Conservation (phyloP, 2,329 filamentous ascomycete genomes). For the Neoascochyta sp. region DNA sequence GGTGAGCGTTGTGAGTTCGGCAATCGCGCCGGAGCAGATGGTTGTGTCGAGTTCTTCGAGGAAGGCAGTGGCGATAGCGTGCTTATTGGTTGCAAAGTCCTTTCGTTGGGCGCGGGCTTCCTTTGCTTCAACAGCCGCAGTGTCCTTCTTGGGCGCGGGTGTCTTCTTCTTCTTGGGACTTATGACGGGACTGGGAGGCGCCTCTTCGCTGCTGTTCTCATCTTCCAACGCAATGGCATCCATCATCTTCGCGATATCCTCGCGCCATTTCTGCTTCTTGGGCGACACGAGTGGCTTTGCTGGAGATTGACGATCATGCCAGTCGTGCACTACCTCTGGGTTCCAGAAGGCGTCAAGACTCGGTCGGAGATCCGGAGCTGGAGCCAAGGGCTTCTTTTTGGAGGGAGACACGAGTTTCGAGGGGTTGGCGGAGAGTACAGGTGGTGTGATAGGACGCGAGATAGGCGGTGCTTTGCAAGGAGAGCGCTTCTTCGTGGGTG, state of each 20-base stretch:
- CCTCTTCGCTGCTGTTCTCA: conserved; percentile 17
- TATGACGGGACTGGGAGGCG: conserved; percentile 16
- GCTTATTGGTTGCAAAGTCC: conserved; percentile 60
- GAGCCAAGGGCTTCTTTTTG: conserved; percentile 32
- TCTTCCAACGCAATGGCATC: conserved; percentile 22
- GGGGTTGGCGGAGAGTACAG: conserved; percentile 23
- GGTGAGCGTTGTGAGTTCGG: conserved; percentile 56
- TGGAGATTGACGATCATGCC: conserved; percentile 37
- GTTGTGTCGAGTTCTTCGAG: conserved; percentile 64
- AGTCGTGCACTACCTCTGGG: conserved; percentile 35
- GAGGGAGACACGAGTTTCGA: conserved; percentile 38
- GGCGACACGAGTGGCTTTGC: conserved; percentile 34
- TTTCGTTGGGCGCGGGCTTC: conserved; percentile 43
- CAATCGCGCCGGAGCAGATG: conserved; percentile 60
- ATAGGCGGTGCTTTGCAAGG: conserved; percentile 33
- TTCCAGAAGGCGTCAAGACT: conserved; percentile 41
- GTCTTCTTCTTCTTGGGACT: conserved; percentile 16
- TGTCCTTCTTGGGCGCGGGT: conserved; percentile 6
- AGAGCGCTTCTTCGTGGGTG: conserved; percentile 31
- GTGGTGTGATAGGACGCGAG: conserved; percentile 31
- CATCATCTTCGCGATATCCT: conserved; percentile 27
- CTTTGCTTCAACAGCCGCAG: conserved; percentile 13
- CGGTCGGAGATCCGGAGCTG: conserved; percentile 28
- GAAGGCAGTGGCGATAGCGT: conserved; percentile 61
- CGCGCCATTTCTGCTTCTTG: conserved; percentile 34